Conservation (phyloP, 257 asterid genomes). For the Cynanchum wilfordii region DNA sequence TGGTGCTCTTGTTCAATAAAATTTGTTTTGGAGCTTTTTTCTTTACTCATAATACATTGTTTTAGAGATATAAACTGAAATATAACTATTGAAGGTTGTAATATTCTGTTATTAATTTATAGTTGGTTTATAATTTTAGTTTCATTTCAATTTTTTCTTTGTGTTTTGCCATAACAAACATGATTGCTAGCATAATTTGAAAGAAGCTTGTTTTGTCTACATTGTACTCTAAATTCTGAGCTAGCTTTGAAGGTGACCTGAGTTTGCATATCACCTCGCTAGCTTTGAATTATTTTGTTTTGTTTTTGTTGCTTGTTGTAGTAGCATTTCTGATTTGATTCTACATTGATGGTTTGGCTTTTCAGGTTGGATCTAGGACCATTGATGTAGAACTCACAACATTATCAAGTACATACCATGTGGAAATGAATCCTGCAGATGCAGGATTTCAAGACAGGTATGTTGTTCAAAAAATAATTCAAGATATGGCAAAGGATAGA, state of each 20-base stretch:
- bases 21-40: background rate
- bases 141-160: background rate
- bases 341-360: constrained; percentile 12
- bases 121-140: background rate
- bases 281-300: background rate
- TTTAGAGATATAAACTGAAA: background rate
- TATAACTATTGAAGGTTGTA: background rate
- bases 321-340: constrained; percentile 17
- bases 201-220: background rate
- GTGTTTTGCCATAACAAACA: too few species aligned
- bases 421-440: constrained; percentile 90
- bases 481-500: constrained; percentile 96
- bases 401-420: constrained; percentile 74
- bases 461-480: constrained; percentile 94
- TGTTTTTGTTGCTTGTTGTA: background rate
- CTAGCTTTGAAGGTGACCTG: background rate
- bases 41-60: background rate
- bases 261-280: background rate
- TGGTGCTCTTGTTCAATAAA: background rate
- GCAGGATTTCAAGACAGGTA: constrained; percentile 95
- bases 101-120: too few species aligned
- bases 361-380: constrained; percentile 78
- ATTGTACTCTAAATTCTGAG: background rate
- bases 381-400: constrained; percentile 94
- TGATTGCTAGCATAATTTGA: background rate